A percentile compares a stretch with the other conserved stretches of the same genome.
phyloP scores from a whole-genome alignment of 139 green algal genomes.

The Raphidocelis subcapitata region DNA sequence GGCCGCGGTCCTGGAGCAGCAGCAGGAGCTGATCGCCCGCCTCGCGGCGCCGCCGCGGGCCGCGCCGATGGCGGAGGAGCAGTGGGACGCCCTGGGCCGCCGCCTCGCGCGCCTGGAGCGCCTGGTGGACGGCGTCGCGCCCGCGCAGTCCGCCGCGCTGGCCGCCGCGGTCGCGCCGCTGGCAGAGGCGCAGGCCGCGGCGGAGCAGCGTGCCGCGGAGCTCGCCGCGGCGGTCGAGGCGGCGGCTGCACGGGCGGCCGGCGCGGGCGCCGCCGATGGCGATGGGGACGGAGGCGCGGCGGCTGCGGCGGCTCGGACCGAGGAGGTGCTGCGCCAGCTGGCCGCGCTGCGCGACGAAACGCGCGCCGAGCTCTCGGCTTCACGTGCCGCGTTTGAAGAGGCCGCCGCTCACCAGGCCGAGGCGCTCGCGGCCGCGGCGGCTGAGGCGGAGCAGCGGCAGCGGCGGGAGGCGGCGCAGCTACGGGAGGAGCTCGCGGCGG shows the following conservation, averaged over 20 bases:
- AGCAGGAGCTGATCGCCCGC: slow-evolving; percentile 18
- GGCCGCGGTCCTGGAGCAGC: slow-evolving; percentile 18
- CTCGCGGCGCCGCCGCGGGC: slow-evolving; percentile 1
- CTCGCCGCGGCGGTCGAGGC: background rate
- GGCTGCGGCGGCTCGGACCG: background rate
- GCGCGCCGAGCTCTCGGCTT: too few relatives aligned
- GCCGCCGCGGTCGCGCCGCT: slow-evolving; percentile 9
- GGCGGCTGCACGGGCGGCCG: background rate
- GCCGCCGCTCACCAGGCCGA: too few relatives aligned
- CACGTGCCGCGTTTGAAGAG: too few relatives aligned
- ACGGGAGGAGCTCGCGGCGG: background rate
- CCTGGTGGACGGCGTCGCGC: slow-evolving; percentile 31
- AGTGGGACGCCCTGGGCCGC: slow-evolving; percentile 52
- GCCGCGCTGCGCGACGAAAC: background rate
- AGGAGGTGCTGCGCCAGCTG: background rate
- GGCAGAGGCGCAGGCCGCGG: slow-evolving; percentile 2
- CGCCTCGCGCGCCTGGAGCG: slow-evolving; percentile 44
- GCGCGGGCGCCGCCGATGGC: background rate
- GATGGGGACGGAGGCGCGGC: background rate
- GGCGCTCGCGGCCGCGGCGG: background rate
- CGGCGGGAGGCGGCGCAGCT: background rate
- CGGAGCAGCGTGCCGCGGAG: background rate
- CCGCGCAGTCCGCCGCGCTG: background rate
- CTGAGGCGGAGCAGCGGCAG: background rate
- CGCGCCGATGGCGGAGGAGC: slow-evolving; percentile 34